Base-by-base conservation (phyloP, 192 early-diverging fungal species). In the Entophlyctis luteolus region DNA sequence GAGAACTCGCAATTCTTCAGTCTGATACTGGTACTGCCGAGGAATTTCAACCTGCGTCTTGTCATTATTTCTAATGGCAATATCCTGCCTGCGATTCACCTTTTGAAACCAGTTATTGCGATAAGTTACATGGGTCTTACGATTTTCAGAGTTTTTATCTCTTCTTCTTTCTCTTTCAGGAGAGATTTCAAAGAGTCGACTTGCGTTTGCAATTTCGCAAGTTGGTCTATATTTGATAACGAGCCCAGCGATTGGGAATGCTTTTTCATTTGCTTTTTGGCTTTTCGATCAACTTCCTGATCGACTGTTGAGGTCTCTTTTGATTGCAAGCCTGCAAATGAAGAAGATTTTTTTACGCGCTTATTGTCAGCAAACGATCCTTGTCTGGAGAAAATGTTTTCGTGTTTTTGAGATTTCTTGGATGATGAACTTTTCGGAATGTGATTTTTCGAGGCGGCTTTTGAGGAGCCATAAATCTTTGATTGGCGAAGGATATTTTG, bases 121-220 rank as follows among this genome's bases (percentile, higher is more conserved):
- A 5, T 18, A 6, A 37, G 12, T 5, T 36, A 35, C 12, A 12
- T 6, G 16, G 6, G 22, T 4, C 39, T 39, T 48, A 65, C 56
- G 6, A 69, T 69, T 33, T 50, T 69, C 2, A 59, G 34, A 3
- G 54, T 59, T 33, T 69, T 69, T 2, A 69, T 32, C 42, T 69
- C 67, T 10, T 59, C 52, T 22, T 49, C 67, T 3, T 31, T 14
- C 36, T 57, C 67, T n/a, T 25, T 14, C 8, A 69, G 28, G 28
- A 48, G 42, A 18, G 34, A 33, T 46, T 59, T 57, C 8, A 69
- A 36, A 6, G 25, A 20, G 32, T 69, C 67, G 50, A 59, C 48
- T 8, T 39, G n/a, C 18, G 37, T 35, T 36, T 25, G 4, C 10
- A 67, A 29, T 3, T 35, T n/a, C 35, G 46, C 14, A 20, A 25